Evolutionary conservation across 2,329 filamentous ascomycete genomes (phyloP), one percentile per base, ranked within the genome.

Genomic region (Colletotrichum graminicola): DNA sequence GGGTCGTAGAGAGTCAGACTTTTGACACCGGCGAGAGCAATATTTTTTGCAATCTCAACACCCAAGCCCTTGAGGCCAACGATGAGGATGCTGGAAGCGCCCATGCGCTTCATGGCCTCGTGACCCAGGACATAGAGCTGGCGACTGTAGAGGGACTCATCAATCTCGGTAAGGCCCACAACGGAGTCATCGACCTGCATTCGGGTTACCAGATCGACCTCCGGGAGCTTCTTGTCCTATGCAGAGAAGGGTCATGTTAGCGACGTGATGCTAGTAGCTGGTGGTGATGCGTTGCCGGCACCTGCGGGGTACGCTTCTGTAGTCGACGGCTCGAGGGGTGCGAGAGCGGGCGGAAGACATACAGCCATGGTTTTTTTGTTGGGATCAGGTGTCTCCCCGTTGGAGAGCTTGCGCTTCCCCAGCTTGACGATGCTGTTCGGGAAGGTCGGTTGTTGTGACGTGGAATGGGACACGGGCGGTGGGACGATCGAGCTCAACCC

Each of bases 31-130:
- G 96, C 96, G 76, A 99, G 91, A 72, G 96, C 96, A 78, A 99
- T 94, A 79, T 99, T 99, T 89, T 99, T 99, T 79, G 96, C 95
- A 77, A 99, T 96, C 84, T 99, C 96, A 67, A 98, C 95, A 85
- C 96, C 96, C 51, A 99, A 89, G 62, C 96, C 96, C 82, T 96
- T 95, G 76, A 98, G 86, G 74, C 96, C 96, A 73, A 95, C 93
- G 67, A 99, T 88, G 64, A 99, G 92, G 72, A 99, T 90, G 79
- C 98, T 97, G 66, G 96, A 98, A 73, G 94, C 93, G 78, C 95
- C 90, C 96, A 99, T 99, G 78, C 96, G 94, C 88, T 97, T 98
- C 96, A 99, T 99, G 75, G 96, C 96, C 82, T 92, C 90, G 77
- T 92, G 90, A 74, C 90, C 90, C 62, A 92, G 81, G 72, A 92